A percentile compares a stretch with the other conserved stretches of the same genome.
Evolutionary conservation across 805 yeast species (phyloP).

Genomic region (Cyberlindnera maritima): DNA sequence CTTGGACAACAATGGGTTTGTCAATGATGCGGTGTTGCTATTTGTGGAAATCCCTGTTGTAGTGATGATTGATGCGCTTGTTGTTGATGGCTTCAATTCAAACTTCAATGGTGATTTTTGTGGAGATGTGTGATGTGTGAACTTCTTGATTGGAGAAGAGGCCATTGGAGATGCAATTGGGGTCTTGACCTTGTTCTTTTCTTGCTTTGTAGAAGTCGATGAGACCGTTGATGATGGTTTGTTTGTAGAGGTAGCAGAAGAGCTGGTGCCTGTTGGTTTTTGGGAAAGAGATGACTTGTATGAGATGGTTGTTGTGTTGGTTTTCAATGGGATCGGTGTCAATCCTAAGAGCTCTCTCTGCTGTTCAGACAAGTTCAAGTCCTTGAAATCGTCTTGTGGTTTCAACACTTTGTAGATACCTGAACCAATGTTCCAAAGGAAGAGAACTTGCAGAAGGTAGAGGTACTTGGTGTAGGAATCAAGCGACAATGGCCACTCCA

Average conservation of each 20-base stretch:
- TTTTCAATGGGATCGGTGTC: conserved; percentile 12
- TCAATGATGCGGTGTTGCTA: background rate
- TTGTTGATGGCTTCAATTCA: conserved; percentile 2
- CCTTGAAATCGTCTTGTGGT: conserved; percentile 31
- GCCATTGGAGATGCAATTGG: conserved; percentile 31
- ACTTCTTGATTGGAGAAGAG: conserved; percentile 20
- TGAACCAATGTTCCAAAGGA: conserved; percentile 29
- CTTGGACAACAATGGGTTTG: conserved; percentile 5
- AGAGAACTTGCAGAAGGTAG: conserved; percentile 25
- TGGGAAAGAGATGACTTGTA: conserved; percentile 12
- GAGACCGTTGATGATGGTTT: too few relatives aligned
- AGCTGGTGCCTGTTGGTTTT: too few relatives aligned
- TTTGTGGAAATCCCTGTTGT: background rate
- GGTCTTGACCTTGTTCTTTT: conserved; percentile 12
- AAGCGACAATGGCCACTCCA: conserved; percentile 5
- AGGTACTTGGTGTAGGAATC: conserved; percentile 4
- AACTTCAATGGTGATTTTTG: conserved; percentile 7
- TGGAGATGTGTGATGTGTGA: conserved; percentile 13
- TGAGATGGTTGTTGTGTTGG: conserved; percentile 23
- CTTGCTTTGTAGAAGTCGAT: conserved; percentile 2
- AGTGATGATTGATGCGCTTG: conserved; percentile 11
- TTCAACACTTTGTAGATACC: conserved; percentile 33
- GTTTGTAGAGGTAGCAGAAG: too few relatives aligned
- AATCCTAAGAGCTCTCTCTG: conserved; percentile 37
- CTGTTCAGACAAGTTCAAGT: conserved; percentile 29